Base-by-base conservation (phyloP, 306 rosid genomes). In the Herpetospermum pedunculosum region DNA sequence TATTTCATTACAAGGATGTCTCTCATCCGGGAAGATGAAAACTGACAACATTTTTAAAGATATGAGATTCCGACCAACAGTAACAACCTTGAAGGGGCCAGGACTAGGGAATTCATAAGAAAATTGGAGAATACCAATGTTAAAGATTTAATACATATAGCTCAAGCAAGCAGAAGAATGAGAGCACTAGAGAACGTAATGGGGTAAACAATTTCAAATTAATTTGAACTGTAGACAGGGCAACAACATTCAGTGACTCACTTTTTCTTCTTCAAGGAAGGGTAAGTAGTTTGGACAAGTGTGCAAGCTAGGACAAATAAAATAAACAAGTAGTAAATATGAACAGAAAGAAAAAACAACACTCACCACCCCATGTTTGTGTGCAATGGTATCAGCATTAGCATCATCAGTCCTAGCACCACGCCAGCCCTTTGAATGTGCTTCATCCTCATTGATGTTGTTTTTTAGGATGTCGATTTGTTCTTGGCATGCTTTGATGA, bases 311-410 rank as follows among this genome's bases (percentile, higher is more conserved):
- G 55, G 26, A 60, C 47, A 75, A 63, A 37, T 49, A 43, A 79
- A 70, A 28, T 68, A 67, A 67, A 16, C 32, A n/a, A n/a, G n/a
- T 49, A 52, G 73, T 49, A 55, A 75, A 44, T 19, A 55, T 60
- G 7, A 34, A 52, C n/a, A 74, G 72, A 78, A 34, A 68, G 19
- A 82, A 12, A 77, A 30, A 34, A 62, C 70, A n/a, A 77, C 64
- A 69, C 96, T 48, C 85, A 94, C 99, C 99, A 94, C 99, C 47
- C 99, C 99, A 83, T 94, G 99, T 84, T 94, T 94, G 91, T 94
- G 97, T 32, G 97, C 96, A 68, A 88, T 80, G 13, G 87, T 91
- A 80, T 94, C 97, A 1, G 84, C 96, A 77, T 89, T 94, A 67
- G 96, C 77, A 82, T 81, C 85, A 55, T 88, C 83, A 14, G 74